phyloP scores from a whole-genome alignment of 2,329 filamentous ascomycete genomes.

The Plenodomus lindquistii region DNA sequence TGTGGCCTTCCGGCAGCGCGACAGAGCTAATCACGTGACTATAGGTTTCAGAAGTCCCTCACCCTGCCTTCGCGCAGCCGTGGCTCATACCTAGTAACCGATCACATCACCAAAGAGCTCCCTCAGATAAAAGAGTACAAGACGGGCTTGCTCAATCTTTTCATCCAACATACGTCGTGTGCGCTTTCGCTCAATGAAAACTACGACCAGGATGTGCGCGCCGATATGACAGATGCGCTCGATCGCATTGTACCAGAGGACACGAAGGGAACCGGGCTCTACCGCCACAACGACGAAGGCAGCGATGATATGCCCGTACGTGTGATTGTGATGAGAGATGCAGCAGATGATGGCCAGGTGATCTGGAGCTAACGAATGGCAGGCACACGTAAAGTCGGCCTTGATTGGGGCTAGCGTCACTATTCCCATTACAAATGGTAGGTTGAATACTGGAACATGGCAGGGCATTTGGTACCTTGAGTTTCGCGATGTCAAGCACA shows the following conservation, averaged over 20 bases:
- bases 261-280: conserved; percentile 59
- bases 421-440: conserved; percentile 87
- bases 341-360: neutral
- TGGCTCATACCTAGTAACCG: conserved; percentile 88
- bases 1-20: neutral
- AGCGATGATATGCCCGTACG: conserved; percentile 83
- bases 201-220: conserved; percentile 79
- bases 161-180: conserved; percentile 94
- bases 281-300: conserved; percentile 86
- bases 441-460: conserved; percentile 72
- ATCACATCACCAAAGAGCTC: conserved; percentile 69
- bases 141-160: conserved; percentile 73
- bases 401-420: conserved; percentile 87
- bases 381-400: conserved; percentile 87
- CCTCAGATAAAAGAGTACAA: conserved; percentile 85
- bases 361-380: conserved; percentile 10
- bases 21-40: neutral
- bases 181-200: conserved; percentile 94
- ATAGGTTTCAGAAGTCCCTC: conserved; percentile 76
- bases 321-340: conserved; percentile 35
- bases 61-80: conserved; percentile 74
- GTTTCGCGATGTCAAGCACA: conserved; percentile 76
- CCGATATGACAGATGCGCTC: conserved; percentile 91
- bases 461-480: conserved; percentile 96
- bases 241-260: conserved; percentile 89